Evolutionary conservation across 129 eudicot species (phyloP), one percentile per base, ranked within the genome.

Genomic region (Daucus carota): DNA sequence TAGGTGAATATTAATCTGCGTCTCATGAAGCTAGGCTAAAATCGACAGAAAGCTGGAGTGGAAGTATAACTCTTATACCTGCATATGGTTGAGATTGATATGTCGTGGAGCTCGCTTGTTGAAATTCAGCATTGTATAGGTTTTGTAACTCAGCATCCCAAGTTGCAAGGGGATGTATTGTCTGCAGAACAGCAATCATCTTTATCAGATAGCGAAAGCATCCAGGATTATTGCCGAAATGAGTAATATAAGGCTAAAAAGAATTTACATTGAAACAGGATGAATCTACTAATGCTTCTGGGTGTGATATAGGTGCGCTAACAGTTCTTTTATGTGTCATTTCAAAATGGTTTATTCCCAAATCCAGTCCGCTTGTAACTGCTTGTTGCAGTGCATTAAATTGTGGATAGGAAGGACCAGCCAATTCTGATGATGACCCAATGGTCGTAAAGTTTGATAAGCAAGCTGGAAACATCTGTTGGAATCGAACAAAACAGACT

Each of bases 81-180:
- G 98, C 79, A 76, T 79, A 82, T 80, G 84, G 79, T 74, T 86
- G 94, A 73, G 88, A 74, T 74, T 79, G 88, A 85, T 86, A 89
- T 76, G 88, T 43, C 38, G 83, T 72, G 82, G 88, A 84, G 86
- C 86, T 85, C 81, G 82, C 91, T 81, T 83, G 93, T 79, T 88
- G 96, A 82, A 84, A 83, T 75, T 93, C 98, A 84, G 83, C 75
- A 68, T 54, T 81, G 81, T 85, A 90, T 67, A 88, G 85, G 81
- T 83, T 91, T 75, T 89, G 96, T 82, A 89, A 60, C 40, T 91
- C 91, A 75, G 86, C 80, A 73, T 91, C 97, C 96, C 97, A 94
- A 31, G 81, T 81, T 57, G 81, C 67, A 46, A 80, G 74, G 75
- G 82, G 86, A 78, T 85, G 90, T 40, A 93, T 77, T 83, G 89